A percentile compares a stretch with the other conserved stretches of the same genome.
Evolutionary conservation across 2,329 filamentous ascomycete genomes (phyloP).

Genomic region (Microcyclospora pomicola): DNA sequence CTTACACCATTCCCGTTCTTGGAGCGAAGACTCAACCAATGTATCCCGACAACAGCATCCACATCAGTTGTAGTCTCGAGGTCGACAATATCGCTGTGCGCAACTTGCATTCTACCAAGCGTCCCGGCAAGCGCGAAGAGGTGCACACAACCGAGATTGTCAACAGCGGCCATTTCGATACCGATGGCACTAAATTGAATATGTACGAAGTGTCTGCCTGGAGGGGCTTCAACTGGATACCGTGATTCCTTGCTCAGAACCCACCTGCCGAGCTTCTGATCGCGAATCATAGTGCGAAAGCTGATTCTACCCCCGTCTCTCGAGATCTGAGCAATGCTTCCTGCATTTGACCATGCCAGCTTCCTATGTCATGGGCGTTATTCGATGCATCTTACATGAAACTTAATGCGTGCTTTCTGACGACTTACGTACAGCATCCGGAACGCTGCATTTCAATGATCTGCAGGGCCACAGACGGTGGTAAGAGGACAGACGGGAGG

Average conservation of each 20-base stretch:
- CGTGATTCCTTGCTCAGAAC: constrained; percentile 57
- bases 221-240: constrained; percentile 48
- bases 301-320: constrained; percentile 57
- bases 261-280: constrained; percentile 59
- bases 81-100: neutral
- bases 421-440: constrained; percentile 68
- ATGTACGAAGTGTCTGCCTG: constrained; percentile 58
- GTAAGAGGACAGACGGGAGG: constrained; percentile 36
- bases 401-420: neutral
- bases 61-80: constrained; percentile 37
- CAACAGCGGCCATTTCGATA: constrained; percentile 71
- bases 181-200: constrained; percentile 67
- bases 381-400: neutral
- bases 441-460: constrained; percentile 62
- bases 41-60: constrained; percentile 64
- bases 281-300: constrained; percentile 57
- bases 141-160: constrained; percentile 62
- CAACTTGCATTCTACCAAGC: constrained; percentile 53
- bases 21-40: constrained; percentile 42
- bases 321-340: constrained; percentile 71
- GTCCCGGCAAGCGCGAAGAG: constrained; percentile 59
- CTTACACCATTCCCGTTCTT: too few species aligned
- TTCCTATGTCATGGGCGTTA: constrained; percentile 37
- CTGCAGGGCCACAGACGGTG: constrained; percentile 51
- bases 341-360: constrained; percentile 77